Evolutionary conservation across 768 basidiomycete species (phyloP), one percentile per base, ranked within the genome.

Genomic region (Boletus coccyginus): DNA sequence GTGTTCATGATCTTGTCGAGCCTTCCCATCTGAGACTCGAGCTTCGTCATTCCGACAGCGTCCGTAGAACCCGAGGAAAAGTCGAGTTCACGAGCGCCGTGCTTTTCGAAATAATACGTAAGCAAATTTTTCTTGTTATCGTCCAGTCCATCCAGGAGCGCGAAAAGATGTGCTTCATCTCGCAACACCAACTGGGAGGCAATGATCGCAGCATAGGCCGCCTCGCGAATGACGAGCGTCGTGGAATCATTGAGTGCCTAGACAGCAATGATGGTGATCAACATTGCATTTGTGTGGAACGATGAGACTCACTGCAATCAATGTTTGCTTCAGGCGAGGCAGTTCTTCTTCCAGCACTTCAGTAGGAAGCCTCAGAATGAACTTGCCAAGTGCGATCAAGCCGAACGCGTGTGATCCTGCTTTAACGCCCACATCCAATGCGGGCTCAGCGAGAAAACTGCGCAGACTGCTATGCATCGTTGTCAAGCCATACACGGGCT

Each of bases 91-190:
- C 92, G 78, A 11, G 81, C 88, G 33, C 86, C 86, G 64, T 93
- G 89, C 69, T 93, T 94, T 70, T 93, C 92, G 61, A 94, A 94
- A 54, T 92, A 76, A 62, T 94, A 94, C 2, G 92, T 92, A 47
- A 94, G 75, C 17, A 94, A 76, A 66, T 94, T 93, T 78, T 92
- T 93, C 78, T 94, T 92, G 64, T 91, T 90, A 57, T 92, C 88
- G n/a, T 90, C 84, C 41, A 94, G 77, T 7, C 88, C 89, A 55
- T 91, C 89, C 44, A 94, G 74, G 17, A 94, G 81, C 38, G 83
- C 76, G 63, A 94, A 94, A 1, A 94, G 76, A 61, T 92, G 90
- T 0, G 85, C 84, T 67, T 94, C 92, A 65, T 94, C 92, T 27
- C 84, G 82, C 40, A 94, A 74, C 53, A 93, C 85, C 33, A 92